Evolutionary conservation across 1,139 yeast species (phyloP), one percentile per base, ranked within the genome.

Genomic region (Arxiozyma telluris): DNA sequence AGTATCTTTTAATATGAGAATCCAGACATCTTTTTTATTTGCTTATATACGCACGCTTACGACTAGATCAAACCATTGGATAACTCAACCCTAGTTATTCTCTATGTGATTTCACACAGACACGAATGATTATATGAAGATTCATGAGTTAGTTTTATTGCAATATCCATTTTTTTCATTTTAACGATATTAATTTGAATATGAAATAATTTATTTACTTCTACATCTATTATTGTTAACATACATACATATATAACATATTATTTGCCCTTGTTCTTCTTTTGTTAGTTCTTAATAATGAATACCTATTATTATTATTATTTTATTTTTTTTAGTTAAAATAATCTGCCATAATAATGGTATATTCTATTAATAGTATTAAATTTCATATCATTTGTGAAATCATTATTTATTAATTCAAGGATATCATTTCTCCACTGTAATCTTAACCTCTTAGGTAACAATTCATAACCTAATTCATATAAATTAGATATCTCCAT

Each of bases 371-470:
- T 71, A 5, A 83, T 69, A 4, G 80, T 74, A 47, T 72, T 69
- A 45, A 78, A 62, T 57, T 77, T 79, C 12, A 71, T 72, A 4
- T 64, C 62, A 25, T 67, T 59, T 23, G 61, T 55, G 20, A 68
- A 60, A 15, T 69, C 67, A 39, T 64, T 57, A 58, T 74, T 72
- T 43, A 62, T 57, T 50, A 83, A 66, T 51, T 81, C 86, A 59
- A 78, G 78, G 52, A 82, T 69, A 64, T 83, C 89, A 50, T 76
- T 70, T 22, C 73, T 61, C 82, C 86, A 83, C 54, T 80, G 83
- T 15, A 64, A 59, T 53, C 69, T 69, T 53, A 81, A 69, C 44
- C 66, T 69, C 42, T 64, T 64, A 1, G 88, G 87, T 1, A 84
- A 66, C 3, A 83, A 59, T 4, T 67, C 59, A 27, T 69, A 67